These are phyloP conservation scores for Dactylis glomerata DNA, from an alignment of 176 grass and related monocot genomes.

Conservation along the genomic window DNA sequence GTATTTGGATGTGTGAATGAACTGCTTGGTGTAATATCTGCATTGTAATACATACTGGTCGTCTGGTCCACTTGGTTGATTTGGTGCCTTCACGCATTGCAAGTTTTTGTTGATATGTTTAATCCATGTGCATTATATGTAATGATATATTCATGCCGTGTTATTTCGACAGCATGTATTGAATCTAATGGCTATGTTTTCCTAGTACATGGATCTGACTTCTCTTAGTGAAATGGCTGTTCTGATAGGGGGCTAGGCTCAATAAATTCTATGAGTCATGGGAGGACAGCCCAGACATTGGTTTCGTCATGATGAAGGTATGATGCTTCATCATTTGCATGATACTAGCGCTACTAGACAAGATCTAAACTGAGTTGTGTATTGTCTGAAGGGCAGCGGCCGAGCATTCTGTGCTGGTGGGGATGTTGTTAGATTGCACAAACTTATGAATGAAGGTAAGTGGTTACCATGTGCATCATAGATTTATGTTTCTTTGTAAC, in stretches of 20 bases:
- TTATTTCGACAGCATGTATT: background rate
- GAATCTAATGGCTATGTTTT: background rate
- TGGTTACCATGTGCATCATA: background rate
- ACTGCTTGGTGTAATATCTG: background rate
- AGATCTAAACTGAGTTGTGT: constrained; percentile 43
- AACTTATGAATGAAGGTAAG: constrained; percentile 56
- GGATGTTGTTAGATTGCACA: constrained; percentile 47
- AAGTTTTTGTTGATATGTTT: background rate
- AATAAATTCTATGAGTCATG: constrained; percentile 91
- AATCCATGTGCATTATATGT: background rate
- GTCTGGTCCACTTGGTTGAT: background rate
- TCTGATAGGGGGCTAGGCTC: constrained; percentile 59
- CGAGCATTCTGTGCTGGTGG: constrained; percentile 81
- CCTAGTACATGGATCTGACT: background rate
- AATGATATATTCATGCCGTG: background rate
- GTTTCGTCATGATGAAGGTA: constrained; percentile 99
- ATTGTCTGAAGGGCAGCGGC: constrained; percentile 67
- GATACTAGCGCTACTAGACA: background rate
- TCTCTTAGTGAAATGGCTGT: constrained; percentile 12
- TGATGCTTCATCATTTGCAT: constrained; percentile 24
- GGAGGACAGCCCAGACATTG: constrained; percentile 91
- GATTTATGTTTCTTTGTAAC: background rate
- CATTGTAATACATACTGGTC: background rate
- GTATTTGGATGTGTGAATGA: background rate
- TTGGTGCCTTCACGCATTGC: background rate